Percentiles rank a stretch among this genome's conserved stretches.
Conservation (phyloP, 2,329 filamentous ascomycete species). For the Arthrobotrys musiformis region DNA sequence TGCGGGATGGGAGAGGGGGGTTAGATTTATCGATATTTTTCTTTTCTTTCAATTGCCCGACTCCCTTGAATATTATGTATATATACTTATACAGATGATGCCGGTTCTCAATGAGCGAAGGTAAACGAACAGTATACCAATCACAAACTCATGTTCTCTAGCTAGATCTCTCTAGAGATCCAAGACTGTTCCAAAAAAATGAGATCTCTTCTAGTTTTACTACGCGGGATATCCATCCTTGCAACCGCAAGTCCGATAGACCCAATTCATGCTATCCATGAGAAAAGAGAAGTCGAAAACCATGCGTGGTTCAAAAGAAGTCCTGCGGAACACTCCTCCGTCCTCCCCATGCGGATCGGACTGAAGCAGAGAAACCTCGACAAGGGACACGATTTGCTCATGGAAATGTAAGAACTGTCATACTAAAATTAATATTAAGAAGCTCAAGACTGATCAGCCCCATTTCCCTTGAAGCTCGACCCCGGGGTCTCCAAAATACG, state of each 20-base stretch:
- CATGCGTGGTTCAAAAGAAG: constrained; percentile 63
- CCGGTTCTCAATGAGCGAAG: no score
- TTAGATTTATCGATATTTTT: no score
- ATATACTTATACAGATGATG: no score
- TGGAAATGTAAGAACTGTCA: constrained; percentile 61
- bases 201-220: background rate
- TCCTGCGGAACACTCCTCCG: constrained; percentile 60
- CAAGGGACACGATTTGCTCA: constrained; percentile 64
- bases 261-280: constrained; percentile 64
- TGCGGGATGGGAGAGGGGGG: no score
- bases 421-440: background rate
- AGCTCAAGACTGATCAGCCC: no score
- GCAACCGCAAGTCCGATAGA: constrained; percentile 59
- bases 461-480: constrained; percentile 60
- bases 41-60: no score
- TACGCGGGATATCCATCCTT: background rate
- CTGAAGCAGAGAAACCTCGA: constrained; percentile 65
- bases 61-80: no score
- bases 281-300: constrained; percentile 62
- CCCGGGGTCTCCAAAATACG: constrained; percentile 62
- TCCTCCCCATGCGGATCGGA: constrained; percentile 65
- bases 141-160: no score
- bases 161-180: no score
- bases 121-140: no score
- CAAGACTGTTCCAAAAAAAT: no score